Evolutionary conservation across 345 rosid species (phyloP).

Genomic region (Cochlearia excelsa): DNA sequence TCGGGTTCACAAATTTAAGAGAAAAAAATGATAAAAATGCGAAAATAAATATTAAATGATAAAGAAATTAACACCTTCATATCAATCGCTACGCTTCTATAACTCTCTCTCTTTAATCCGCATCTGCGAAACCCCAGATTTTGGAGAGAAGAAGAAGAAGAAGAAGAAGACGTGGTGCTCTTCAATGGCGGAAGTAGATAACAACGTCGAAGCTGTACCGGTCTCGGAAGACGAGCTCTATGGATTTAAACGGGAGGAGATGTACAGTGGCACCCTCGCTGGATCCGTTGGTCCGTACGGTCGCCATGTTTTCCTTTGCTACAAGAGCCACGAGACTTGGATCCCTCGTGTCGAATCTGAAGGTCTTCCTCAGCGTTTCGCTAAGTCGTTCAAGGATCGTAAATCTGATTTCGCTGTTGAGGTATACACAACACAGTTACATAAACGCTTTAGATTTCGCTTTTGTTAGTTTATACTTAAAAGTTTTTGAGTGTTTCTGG

Average conservation of each 20-base stretch:
- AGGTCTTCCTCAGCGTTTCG: constrained; percentile 62
- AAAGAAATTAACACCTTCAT: constrained; percentile 23
- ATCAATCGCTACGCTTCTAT: constrained; percentile 27
- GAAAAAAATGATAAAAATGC: not conserved
- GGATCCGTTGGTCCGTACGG: constrained; percentile 69
- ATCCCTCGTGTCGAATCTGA: constrained; percentile 64
- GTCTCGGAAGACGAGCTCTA: constrained; percentile 50
- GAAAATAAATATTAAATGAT: constrained; percentile 19
- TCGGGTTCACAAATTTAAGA: constrained; percentile 2
- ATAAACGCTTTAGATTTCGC: constrained; percentile 1
- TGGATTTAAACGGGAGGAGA: constrained; percentile 78
- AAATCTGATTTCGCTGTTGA: constrained; percentile 54
- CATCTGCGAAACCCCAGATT: constrained; percentile 24
- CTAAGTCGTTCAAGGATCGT: constrained; percentile 62
- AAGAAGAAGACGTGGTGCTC: constrained; percentile 11
- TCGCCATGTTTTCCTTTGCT: constrained; percentile 81
- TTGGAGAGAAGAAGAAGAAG: not conserved
- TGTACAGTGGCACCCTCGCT: constrained; percentile 56
- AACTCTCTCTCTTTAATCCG: constrained; percentile 19
- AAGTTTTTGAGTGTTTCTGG: not conserved
- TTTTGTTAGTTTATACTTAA: not conserved
- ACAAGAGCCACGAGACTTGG: constrained; percentile 64
- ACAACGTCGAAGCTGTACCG: constrained; percentile 31
- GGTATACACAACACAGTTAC: constrained; percentile 33
- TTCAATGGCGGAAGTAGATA: constrained; percentile 49